Percentiles rank a stretch among this genome's conserved stretches.
phyloP scores from a whole-genome alignment of 805 yeast genomes.

The Saccharomycopsis schoenii region DNA sequence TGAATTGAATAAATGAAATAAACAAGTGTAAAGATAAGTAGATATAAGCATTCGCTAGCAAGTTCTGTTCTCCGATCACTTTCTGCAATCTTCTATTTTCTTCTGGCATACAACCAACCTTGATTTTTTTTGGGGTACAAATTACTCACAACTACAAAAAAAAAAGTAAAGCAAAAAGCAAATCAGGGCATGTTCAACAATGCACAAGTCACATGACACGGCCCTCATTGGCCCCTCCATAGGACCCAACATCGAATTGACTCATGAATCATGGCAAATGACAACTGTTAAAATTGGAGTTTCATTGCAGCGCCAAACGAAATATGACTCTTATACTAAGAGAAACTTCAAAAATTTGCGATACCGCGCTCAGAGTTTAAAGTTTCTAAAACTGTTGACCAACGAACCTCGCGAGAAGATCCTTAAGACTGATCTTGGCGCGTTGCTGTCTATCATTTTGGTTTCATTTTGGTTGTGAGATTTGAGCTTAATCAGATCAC shows the following conservation, averaged over 20 bases:
- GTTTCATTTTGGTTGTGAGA: no score
- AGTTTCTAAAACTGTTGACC: neutral
- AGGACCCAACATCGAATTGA: no score
- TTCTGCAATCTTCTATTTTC: neutral
- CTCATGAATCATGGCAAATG: no score
- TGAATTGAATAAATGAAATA: neutral
- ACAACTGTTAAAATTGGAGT: no score
- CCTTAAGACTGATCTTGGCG: neutral
- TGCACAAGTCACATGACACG: no score
- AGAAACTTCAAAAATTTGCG: no score
- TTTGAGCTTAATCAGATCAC: no score
- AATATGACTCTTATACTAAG: no score
- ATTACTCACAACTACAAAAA: neutral
- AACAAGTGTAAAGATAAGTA: neutral
- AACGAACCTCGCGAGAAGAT: neutral
- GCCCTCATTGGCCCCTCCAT: no score
- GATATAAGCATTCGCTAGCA: neutral
- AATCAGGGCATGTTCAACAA: neutral
- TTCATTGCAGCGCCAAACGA: no score
- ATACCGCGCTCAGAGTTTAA: no score
- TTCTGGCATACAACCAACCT: neutral
- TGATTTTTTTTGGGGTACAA: neutral
- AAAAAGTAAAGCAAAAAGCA: neutral
- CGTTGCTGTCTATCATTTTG: neutral
- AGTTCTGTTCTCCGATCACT: neutral